Evolutionary conservation across 2,329 filamentous ascomycete genomes (phyloP).

Genomic region (Pseudogymnoascus sp.): DNA sequence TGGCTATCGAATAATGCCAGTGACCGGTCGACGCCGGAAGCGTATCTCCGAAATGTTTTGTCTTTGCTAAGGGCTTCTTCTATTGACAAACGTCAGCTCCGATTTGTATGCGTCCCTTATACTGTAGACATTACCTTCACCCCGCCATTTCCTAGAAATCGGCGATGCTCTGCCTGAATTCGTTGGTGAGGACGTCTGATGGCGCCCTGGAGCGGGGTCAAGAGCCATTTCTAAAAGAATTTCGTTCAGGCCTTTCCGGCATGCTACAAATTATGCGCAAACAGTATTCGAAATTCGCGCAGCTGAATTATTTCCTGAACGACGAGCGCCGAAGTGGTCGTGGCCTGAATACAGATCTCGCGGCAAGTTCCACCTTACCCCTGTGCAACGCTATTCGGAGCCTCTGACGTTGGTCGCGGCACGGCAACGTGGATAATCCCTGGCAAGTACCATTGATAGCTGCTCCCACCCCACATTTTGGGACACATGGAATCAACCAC

Average conservation of each 20-base stretch:
- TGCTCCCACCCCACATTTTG: conserved; percentile 17
- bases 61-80: conserved; percentile 52
- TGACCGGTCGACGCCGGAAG: conserved; percentile 75
- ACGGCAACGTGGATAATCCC: conserved; percentile 6
- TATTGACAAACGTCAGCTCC: conserved; percentile 21
- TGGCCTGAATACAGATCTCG: conserved; percentile 6
- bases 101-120: background rate
- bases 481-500: conserved; percentile 16
- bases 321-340: background rate
- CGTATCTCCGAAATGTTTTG: conserved; percentile 78
- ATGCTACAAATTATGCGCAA: conserved; percentile 1
- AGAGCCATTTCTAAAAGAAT: conserved; percentile 46
- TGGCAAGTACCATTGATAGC: background rate
- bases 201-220: conserved; percentile 47
- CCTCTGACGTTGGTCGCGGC: background rate
- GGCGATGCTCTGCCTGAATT: conserved; percentile 78
- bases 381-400: background rate
- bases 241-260: background rate
- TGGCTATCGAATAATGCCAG: conserved; percentile 85
- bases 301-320: background rate
- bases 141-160: conserved; percentile 62
- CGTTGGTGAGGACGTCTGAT: conserved; percentile 61
- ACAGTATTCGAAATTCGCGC: background rate
- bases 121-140: conserved; percentile 52
- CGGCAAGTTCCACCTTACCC: conserved; percentile 7